Percentiles rank a stretch among this genome's conserved stretches.
Conservation (phyloP, 2,329 filamentous ascomycete species). For the Cyanodermella asteris region DNA sequence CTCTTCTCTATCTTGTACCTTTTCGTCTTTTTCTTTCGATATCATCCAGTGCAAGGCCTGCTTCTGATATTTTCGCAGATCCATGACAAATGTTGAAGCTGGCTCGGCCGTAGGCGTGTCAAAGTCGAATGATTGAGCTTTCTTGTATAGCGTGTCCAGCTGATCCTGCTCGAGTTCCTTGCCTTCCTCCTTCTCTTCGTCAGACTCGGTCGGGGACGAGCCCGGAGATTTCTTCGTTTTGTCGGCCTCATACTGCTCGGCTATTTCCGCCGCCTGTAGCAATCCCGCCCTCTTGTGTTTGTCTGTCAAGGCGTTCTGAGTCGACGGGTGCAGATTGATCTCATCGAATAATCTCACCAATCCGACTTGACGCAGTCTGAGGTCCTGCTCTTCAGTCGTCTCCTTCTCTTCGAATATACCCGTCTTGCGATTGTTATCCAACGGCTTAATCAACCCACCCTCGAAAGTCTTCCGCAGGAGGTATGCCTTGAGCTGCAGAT, state of each 20-base stretch:
- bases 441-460: conserved; percentile 36
- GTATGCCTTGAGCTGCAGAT: conserved; percentile 63
- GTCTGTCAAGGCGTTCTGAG: conserved; percentile 49
- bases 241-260: conserved; percentile 49
- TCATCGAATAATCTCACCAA: conserved; percentile 78
- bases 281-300: conserved; percentile 67
- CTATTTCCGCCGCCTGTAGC: conserved; percentile 68
- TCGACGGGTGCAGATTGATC: conserved; percentile 58
- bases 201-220: conserved; percentile 33
- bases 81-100: conserved; percentile 58
- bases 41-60: conserved; percentile 96
- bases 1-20: conserved; percentile 39
- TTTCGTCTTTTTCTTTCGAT: conserved; percentile 66
- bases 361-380: conserved; percentile 67
- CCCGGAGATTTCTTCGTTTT: conserved; percentile 25
- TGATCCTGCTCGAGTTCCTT: conserved; percentile 89
- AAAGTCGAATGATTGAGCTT: conserved; percentile 94
- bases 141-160: conserved; percentile 79
- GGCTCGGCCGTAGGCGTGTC: conserved; percentile 73
- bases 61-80: conserved; percentile 78
- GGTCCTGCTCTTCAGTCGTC: conserved; percentile 59
- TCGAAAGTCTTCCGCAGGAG: conserved; percentile 56
- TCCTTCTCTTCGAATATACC: conserved; percentile 70
- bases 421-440: conserved; percentile 47
- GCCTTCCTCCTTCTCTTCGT: conserved; percentile 55